Conservation (phyloP, 2,329 filamentous ascomycete species). For the Aspergillus nomiae region DNA sequence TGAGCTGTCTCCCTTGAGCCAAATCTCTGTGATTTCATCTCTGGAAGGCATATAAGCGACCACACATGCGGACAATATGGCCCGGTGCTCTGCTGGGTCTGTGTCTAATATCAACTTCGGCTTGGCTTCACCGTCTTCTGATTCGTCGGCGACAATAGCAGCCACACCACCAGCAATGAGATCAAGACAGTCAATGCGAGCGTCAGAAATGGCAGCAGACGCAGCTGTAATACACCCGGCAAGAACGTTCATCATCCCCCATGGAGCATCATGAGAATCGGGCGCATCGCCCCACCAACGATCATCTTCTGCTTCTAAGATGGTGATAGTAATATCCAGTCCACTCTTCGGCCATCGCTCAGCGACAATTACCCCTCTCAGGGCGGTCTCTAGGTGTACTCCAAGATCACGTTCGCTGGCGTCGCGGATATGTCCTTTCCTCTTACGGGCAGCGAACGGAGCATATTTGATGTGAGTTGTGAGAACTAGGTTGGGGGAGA, state of each 20-base stretch:
- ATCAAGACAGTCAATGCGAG: slow-evolving; percentile 94
- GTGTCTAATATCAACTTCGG: slow-evolving; percentile 69
- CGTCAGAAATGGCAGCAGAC: slow-evolving; percentile 88
- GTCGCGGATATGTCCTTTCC: slow-evolving; percentile 85
- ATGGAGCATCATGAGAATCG: slow-evolving; percentile 61
- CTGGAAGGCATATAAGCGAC: slow-evolving; percentile 83
- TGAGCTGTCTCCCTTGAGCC: slow-evolving; percentile 76
- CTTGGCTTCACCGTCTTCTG: slow-evolving; percentile 21
- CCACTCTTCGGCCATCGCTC: slow-evolving; percentile 98
- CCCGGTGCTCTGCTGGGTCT: slow-evolving; percentile 74
- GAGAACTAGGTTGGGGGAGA: slow-evolving; percentile 88
- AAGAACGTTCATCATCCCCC: slow-evolving; percentile 89
- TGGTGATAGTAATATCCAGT: slow-evolving; percentile 89
- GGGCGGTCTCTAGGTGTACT: slow-evolving; percentile 85
- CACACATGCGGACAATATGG: slow-evolving; percentile 80
- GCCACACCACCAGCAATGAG: slow-evolving; percentile 87
- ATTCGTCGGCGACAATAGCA: slow-evolving; percentile 63
- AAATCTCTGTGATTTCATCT: slow-evolving; percentile 92
- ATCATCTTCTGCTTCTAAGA: slow-evolving; percentile 91
- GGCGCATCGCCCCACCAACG: slow-evolving; percentile 62
- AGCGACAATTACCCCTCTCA: slow-evolving; percentile 86
- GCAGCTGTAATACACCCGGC: slow-evolving; percentile 92
- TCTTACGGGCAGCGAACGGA: slow-evolving; percentile 81
- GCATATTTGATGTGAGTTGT: slow-evolving; percentile 96
- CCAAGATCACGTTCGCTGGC: slow-evolving; percentile 84